Conservation (phyloP, 1,284 basidiomycete species). For the Dichomitus squalens region DNA sequence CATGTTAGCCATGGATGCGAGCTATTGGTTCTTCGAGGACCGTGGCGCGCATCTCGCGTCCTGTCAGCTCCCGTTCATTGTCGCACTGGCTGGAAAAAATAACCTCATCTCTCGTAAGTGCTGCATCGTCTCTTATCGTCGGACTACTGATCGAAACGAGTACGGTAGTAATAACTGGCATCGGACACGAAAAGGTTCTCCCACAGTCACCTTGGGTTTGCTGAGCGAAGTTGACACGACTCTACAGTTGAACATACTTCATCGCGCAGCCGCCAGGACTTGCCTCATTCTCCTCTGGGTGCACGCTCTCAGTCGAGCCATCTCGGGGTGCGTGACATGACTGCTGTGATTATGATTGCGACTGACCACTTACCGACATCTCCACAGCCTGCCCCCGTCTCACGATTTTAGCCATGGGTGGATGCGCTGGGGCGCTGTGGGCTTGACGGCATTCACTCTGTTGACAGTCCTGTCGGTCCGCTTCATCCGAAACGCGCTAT, state of each 20-base stretch:
- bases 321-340: constrained; percentile 25
- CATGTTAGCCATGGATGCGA: constrained; percentile 28
- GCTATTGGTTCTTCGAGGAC: constrained; percentile 37
- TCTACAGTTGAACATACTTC: constrained; percentile 37
- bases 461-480: constrained; percentile 42
- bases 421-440: constrained; percentile 42
- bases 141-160: background rate
- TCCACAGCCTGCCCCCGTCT: constrained; percentile 29
- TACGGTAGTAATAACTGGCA: constrained; percentile 42
- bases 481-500: constrained; percentile 41
- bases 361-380: background rate
- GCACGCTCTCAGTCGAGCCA: constrained; percentile 33
- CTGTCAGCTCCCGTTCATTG: constrained; percentile 46
- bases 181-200: constrained; percentile 45
- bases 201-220: background rate
- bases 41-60: constrained; percentile 43
- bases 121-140: background rate
- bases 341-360: background rate
- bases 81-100: constrained; percentile 49
- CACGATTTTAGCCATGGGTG: constrained; percentile 35
- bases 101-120: constrained; percentile 46
- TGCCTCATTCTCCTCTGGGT: constrained; percentile 40
- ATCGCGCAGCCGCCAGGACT: constrained; percentile 38
- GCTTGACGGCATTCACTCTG: constrained; percentile 41
- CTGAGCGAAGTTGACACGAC: background rate